phyloP scores from a whole-genome alignment of 1,139 yeast species.

The Zygotorulaspora mrakii region DNA sequence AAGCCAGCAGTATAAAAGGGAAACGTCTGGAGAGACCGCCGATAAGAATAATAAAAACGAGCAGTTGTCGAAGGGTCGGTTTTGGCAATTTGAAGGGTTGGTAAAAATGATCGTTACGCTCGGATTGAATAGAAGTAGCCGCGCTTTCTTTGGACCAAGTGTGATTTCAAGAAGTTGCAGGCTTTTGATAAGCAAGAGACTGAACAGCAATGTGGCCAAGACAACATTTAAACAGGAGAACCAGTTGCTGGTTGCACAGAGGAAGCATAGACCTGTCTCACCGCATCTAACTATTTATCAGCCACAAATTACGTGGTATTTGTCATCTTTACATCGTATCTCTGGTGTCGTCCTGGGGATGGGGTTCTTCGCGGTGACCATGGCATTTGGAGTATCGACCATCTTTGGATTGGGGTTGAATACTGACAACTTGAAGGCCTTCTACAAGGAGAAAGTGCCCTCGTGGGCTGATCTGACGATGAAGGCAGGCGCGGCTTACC shows the following conservation, averaged over 20 bases:
- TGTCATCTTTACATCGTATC: slow-evolving; percentile 82
- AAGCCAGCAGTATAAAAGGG: slow-evolving; percentile 1
- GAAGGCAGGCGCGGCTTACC: slow-evolving; percentile 71
- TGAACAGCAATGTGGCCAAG: slow-evolving; percentile 48
- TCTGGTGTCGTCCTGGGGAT: slow-evolving; percentile 82
- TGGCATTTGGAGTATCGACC: slow-evolving; percentile 70
- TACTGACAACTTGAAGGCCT: slow-evolving; percentile 53
- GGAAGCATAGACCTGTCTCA: slow-evolving; percentile 83
- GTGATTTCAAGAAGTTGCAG: slow-evolving; percentile 12
- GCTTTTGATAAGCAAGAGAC: slow-evolving; percentile 10
- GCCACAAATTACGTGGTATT: slow-evolving; percentile 79
- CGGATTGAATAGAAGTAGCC: slow-evolving; percentile 12
- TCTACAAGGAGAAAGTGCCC: slow-evolving; percentile 55
- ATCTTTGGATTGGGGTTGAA: slow-evolving; percentile 61
- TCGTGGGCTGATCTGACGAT: slow-evolving; percentile 54
- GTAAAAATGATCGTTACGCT: slow-evolving; percentile 10
- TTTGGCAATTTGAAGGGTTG: too few species aligned
- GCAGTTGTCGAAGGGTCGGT: too few species aligned
- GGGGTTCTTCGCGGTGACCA: slow-evolving; percentile 72
- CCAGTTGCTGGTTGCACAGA: slow-evolving; percentile 70
- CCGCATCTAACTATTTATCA: slow-evolving; percentile 88
- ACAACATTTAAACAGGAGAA: slow-evolving; percentile 64
- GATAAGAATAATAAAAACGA: too few species aligned
- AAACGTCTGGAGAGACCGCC: slow-evolving; percentile 1
- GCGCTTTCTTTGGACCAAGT: slow-evolving; percentile 11